Base-by-base conservation (phyloP, 2,329 filamentous ascomycete genomes). In the Epichloe bromicola region DNA sequence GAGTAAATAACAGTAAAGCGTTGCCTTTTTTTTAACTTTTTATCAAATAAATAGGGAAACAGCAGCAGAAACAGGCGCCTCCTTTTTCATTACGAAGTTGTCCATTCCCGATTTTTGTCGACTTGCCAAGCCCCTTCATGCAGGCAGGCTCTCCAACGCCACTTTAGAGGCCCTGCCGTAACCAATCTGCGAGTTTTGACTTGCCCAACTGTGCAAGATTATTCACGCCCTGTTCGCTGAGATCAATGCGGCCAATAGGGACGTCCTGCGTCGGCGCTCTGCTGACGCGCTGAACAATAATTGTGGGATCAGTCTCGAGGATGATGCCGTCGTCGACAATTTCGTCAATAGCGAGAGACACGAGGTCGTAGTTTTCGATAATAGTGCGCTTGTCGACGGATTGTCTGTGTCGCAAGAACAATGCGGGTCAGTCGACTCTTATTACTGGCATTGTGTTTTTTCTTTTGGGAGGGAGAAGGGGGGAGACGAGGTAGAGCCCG, bases 331-430 rank as follows among this genome's bases (percentile, higher is more conserved):
- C 89, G 69, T 95, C 89, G 50, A 94, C 81, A 55, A 94, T 91
- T 70, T 98, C 93, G 68, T 98, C 93, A 57, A 98, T 87, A 43
- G 90, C 88, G 50, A 98, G 80, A 14, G 89, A 86, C 55, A 96
- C 87, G 20, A 97, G 79, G 69, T 97, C 93, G 75, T 97, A 98
- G 78, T 97, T 97, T 72, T 98, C 93, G 63, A 97, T 85, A 58
- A 97, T 89, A 52, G 93, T 97, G 59, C 93, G 85, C 78, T 96
- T 96, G 74, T 98, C 93, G 48, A 94, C 90, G 36, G 88, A 88
- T 78, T 94, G 91, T 70, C 88, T 95, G 58, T 42, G 30, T 30
- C 30, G 8, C 30, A 5, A 23, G 5, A 20, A 34, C 19, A 37
- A n/a, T 6, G 52, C 58, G 45, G 58, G 54, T 48, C 36, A 51